Evolutionary conservation across 2,329 filamentous ascomycete species (phyloP), one percentile per base, ranked within the genome.

Genomic region (Nigrospora osmanthi): DNA sequence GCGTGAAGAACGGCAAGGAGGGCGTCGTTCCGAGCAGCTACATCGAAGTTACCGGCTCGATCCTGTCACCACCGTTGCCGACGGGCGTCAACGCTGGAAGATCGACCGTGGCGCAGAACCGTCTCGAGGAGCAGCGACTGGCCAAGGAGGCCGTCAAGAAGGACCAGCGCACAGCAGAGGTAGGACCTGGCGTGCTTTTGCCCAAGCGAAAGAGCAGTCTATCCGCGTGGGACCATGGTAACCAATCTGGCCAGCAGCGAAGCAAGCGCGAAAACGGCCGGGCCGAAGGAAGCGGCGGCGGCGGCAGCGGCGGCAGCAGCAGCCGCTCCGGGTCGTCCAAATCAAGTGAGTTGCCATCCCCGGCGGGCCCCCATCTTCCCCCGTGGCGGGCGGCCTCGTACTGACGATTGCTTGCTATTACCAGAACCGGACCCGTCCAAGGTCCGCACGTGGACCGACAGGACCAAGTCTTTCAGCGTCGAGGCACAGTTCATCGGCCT

Each of bases 21-120:
- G 93, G 93, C 35, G 93, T 98, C 23, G 90, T 98, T 10, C 93
- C 93, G 13, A 93, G 89, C 71, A 95, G 89, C 66, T 98, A 97
- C 59, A 84, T 98, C 55, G 91, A 98, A 63, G 72, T 95, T 43
- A 90, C 81, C 17, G 89, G 88, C 45, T 77, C 78, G 12, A 64
- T 83, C 19, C 63, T 76, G 10, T 67, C 75, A 5, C 68, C 75
- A 33, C 64, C 73, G 23, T 56, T 73, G 35, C 69, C 72, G 11
- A 47, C 61, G 11, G 80, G 81, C 9, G 56, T 83, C 45, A 72
- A 68, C 54, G 65, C 70, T 7, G 68, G 70, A 40, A 69, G 60
- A 58, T 89, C 87, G 9, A 78, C 76, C 1, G 83, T 94, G 38
- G 85, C 94, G 57, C 86, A 94, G 64, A 83, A 84, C 53, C 70